Evolutionary conservation across 2,329 filamentous ascomycete species (phyloP).

Genomic region (Colletotrichum sidae): DNA sequence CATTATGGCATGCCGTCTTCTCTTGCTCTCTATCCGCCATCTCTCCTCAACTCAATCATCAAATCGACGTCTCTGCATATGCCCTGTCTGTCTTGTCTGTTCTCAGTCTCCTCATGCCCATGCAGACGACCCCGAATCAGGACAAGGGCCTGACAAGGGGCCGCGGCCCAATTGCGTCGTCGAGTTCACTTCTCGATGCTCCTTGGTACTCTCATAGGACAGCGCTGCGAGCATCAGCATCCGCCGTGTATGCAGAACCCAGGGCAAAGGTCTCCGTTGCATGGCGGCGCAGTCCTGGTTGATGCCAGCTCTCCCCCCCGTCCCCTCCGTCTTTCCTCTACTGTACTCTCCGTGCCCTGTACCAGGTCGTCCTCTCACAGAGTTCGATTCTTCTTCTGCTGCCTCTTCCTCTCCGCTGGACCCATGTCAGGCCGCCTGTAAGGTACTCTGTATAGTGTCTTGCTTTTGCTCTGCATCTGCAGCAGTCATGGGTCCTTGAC

Average conservation of each 20-base stretch:
- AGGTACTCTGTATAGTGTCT: slow-evolving; percentile 9
- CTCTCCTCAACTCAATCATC: slow-evolving; percentile 13
- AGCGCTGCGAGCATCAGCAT: neutral
- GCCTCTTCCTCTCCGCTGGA: slow-evolving; percentile 14
- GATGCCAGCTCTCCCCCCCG: neutral
- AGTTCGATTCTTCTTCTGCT: slow-evolving; percentile 10
- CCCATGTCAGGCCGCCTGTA: neutral
- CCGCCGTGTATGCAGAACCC: slow-evolving; percentile 44
- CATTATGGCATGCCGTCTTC: slow-evolving; percentile 1
- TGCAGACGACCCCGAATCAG: slow-evolving; percentile 35
- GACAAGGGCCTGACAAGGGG: slow-evolving; percentile 41
- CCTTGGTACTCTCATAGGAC: slow-evolving; percentile 46
- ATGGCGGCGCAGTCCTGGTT: slow-evolving; percentile 56
- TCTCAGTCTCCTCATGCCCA: slow-evolving; percentile 18
- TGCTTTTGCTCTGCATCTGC: slow-evolving; percentile 25
- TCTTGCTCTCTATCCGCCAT: slow-evolving; percentile 6
- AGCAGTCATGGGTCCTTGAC: neutral
- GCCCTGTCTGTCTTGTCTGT: neutral
- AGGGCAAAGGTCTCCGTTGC: slow-evolving; percentile 46
- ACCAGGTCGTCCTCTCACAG: slow-evolving; percentile 18
- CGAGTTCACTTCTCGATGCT: slow-evolving; percentile 20
- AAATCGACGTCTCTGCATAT: neutral
- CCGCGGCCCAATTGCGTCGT: slow-evolving; percentile 50
- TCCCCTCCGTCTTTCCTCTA: slow-evolving; percentile 8
- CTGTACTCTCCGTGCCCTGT: slow-evolving; percentile 23